Evolutionary conservation across 345 rosid species (phyloP), one percentile per base, ranked within the genome.

Genomic region (Trapa incisa): DNA sequence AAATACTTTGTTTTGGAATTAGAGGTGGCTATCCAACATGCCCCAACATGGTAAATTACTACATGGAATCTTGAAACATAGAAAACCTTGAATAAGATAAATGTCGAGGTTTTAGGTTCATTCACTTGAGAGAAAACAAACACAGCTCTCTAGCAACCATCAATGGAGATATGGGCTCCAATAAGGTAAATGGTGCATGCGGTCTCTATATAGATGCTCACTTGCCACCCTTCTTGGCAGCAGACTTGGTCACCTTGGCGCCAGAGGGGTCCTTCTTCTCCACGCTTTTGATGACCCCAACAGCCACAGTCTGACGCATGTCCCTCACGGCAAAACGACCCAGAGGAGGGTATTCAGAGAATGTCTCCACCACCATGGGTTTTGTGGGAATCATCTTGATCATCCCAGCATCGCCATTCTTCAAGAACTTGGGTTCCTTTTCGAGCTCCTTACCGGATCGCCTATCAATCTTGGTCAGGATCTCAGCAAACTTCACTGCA

Each of bases 381-480:
- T 74, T 74, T 64, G 68, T 41, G 35, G 78, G 76, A 76, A 76
- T 67, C 76, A 76, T 80, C 76, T 76, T 72, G 47, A 76, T 75
- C 16, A 76, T 35, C 17, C 78, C 80, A n/a, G 78, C 75, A 35
- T 74, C 78, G 50, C 78, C 83, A 7, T 69, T 79, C 74, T 79
- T 79, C 80, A 79, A 69, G 74, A 79, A 79, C 72, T 79, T 79
- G 38, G 82, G 82, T 63, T 76, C 82, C 80, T 76, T 79, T 72
- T 79, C 80, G 8, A 72, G 68, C 72, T 80, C 77, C 67, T 80
- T 77, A 10, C 74, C 80, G 3, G 80, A 77, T 62, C 79, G 72
- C 72, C 77, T 76, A 70, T 76, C 82, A 37, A 77, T 77, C 73
- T 75, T 77, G 71, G 80, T 79, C 71, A 76, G 48, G 32, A 80